phyloP scores from a whole-genome alignment of 495 filamentous ascomycete species.

The Symbiotaphrina buchneri region DNA sequence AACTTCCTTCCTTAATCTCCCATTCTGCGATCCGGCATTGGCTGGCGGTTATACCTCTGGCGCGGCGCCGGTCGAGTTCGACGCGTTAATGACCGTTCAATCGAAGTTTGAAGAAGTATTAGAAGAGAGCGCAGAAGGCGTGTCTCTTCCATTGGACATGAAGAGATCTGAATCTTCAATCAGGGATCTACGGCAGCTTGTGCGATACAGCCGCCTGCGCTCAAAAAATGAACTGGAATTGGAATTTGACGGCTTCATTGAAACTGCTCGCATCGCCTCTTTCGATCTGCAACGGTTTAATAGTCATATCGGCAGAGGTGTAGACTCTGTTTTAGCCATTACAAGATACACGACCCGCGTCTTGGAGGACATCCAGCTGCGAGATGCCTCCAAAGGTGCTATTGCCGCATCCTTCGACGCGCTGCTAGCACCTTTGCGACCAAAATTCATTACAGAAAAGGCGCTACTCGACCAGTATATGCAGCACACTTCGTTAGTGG shows the following conservation, averaged over 20 bases:
- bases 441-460: constrained; percentile 7
- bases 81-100: constrained; percentile 42
- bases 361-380: constrained; percentile 17
- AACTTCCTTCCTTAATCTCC: constrained; percentile 26
- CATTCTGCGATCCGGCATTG: constrained; percentile 25
- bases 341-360: constrained; percentile 40
- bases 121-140: constrained; percentile 30
- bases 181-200: constrained; percentile 46
- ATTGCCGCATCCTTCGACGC: constrained; percentile 29
- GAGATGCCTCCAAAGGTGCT: constrained; percentile 14
- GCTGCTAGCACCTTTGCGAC: constrained; percentile 8
- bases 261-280: constrained; percentile 27
- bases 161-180: constrained; percentile 48
- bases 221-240: constrained; percentile 34
- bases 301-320: constrained; percentile 38
- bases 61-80: constrained; percentile 29
- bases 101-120: constrained; percentile 40
- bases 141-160: constrained; percentile 41
- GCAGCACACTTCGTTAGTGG: constrained; percentile 35
- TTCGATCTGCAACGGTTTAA: constrained; percentile 43
- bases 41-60: not conserved
- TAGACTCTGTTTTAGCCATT: constrained; percentile 45
- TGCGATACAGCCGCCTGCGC: constrained; percentile 25
- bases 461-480: constrained; percentile 26
- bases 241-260: constrained; percentile 45